Conservation (phyloP, 345 rosid genomes). For the Syzygium aqueum region DNA sequence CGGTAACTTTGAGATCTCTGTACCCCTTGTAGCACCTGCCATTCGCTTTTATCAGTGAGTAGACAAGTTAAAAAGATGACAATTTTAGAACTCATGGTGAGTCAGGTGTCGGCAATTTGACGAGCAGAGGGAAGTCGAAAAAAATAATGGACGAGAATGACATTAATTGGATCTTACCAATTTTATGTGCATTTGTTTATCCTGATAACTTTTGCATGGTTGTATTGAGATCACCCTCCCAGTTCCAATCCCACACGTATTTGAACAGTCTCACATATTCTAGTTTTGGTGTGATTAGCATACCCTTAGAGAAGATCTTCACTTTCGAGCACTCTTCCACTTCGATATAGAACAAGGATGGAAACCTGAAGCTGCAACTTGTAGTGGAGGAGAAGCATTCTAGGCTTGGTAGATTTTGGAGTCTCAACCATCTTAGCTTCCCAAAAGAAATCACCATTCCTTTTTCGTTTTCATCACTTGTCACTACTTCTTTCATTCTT, state of each 20-base stretch:
- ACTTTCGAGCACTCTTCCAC: neutral
- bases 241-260: rapidly evolving
- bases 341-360: rapidly evolving
- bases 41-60: neutral
- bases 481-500: neutral
- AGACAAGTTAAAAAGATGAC: rapidly evolving
- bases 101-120: rapidly evolving
- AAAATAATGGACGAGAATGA: neutral
- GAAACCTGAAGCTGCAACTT: rapidly evolving
- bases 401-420: rapidly evolving
- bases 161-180: neutral
- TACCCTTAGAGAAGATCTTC: neutral
- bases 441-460: rapidly evolving
- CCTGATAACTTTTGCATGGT: neutral
- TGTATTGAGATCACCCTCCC: neutral
- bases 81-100: rapidly evolving
- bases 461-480: rapidly evolving
- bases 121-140: rapidly evolving
- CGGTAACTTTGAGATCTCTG: rapidly evolving
- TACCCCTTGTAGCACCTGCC: rapidly evolving
- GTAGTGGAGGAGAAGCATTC: neutral
- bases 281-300: neutral
- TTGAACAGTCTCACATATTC: rapidly evolving
- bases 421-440: rapidly evolving
- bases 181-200: neutral